Evolutionary conservation across 2,329 filamentous ascomycete genomes (phyloP), one percentile per base, ranked within the genome.

Genomic region (Trichothecium sympodiale): DNA sequence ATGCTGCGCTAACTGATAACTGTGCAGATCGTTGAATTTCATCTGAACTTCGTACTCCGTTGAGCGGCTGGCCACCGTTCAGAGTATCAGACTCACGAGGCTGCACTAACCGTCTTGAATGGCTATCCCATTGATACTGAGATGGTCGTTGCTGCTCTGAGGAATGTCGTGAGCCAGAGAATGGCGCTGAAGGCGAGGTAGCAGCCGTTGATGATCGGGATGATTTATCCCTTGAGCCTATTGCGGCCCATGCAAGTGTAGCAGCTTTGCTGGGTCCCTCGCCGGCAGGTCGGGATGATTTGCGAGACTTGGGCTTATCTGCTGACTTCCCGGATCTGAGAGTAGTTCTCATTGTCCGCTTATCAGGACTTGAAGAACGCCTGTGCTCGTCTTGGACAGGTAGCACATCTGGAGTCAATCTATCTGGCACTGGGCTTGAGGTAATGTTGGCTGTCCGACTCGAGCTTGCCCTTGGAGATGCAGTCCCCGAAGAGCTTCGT

Each of bases 241-340:
- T 51, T 14, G 61, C 59, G 36, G 54, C 65, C 75, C 77, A 82
- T 23, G 77, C 77, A 35, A 80, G 49, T 3, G 71, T 74, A 17
- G 77, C 77, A 29, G 77, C 77, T 49, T 75, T 77, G 52, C 67
- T 79, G 10, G 76, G 68, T 1, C 74, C 69, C 37, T 74, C 73
- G 26, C 56, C 55, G 14, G 56, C 55, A 37, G 57, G 50, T 39
- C 57, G 68, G 8, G 61, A 51, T 23, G 62, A 51, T 34, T 62
- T 62, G 17, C 63, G 62, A 8, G 51, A 47, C 10, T 56, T 38
- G 5, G 55, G 40, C 45, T 61, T 67, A 9, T 75, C 64, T 29
- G 55, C 49, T 15, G 56, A 46, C 43, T 63, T 69, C 5, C 59
- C 60, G 7, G 69, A 62, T 32, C 76, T 67, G 8, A 80, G 49